phyloP scores from a whole-genome alignment of 2,329 filamentous ascomycete species.

The Didymella lethalis region DNA sequence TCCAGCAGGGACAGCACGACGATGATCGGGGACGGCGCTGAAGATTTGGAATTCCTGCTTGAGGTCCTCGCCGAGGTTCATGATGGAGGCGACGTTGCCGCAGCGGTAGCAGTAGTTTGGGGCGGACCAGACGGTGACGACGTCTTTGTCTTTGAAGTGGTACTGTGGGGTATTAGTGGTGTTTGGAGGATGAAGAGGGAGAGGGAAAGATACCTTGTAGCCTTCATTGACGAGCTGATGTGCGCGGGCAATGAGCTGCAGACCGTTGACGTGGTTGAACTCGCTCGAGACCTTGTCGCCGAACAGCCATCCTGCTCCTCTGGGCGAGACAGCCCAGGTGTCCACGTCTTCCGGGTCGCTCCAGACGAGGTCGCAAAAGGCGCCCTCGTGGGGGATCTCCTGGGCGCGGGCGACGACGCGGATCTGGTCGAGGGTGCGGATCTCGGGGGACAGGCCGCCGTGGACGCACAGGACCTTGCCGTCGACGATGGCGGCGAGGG shows the following conservation, averaged over 20 bases:
- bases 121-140: slow-evolving; percentile 91
- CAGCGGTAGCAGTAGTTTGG: slow-evolving; percentile 72
- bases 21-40: slow-evolving; percentile 84
- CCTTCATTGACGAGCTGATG: slow-evolving; percentile 81
- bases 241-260: slow-evolving; percentile 74
- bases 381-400: slow-evolving; percentile 96
- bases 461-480: slow-evolving; percentile 99
- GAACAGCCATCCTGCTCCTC: slow-evolving; percentile 73
- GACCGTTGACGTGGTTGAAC: slow-evolving; percentile 79
- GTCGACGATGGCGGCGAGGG: slow-evolving; percentile 95
- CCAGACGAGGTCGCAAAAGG: slow-evolving; percentile 98
- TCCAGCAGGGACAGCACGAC: slow-evolving; percentile 78
- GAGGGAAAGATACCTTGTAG: slow-evolving; percentile 64
- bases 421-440: slow-evolving; percentile 91
- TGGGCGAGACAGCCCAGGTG: slow-evolving; percentile 73
- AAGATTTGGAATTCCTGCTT: slow-evolving; percentile 94
- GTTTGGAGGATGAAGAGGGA: too few species aligned
- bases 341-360: slow-evolving; percentile 78
- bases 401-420: slow-evolving; percentile 76
- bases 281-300: slow-evolving; percentile 77
- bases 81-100: slow-evolving; percentile 78
- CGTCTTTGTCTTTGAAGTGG: slow-evolving; percentile 93
- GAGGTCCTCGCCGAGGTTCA: slow-evolving; percentile 91
- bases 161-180: slow-evolving; percentile 62
- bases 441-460: slow-evolving; percentile 96